Base-by-base conservation (phyloP, 179 eudicot genomes). In the Vitellaria paradoxa region DNA sequence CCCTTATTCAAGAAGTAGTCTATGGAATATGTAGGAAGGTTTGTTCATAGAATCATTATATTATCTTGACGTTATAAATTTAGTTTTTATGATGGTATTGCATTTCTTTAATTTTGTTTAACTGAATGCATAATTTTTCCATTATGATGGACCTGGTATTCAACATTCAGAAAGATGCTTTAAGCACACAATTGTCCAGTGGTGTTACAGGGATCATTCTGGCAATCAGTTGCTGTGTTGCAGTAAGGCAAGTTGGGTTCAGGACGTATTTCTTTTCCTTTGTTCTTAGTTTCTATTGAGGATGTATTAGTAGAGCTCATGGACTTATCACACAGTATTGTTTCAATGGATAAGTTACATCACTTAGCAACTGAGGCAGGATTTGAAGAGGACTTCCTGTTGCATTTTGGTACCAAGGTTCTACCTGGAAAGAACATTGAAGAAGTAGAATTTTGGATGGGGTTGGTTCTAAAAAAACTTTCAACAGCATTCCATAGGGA, bases 1-100 rank as follows among this genome's bases (percentile, higher is more conserved):
- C 86, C 88, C 52, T 74, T 87, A 65, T 87, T 87, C 80, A 87
- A 87, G 81, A 85, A 87, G 77, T 87, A 88, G 90, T 85, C 84
- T 9, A 42, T 79, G 60, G 90, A 87, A 24, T 87, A 87, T 77
- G 87, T 88, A 49, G 85, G 90, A 81, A 87, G 90, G 90, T 86
- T 45, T 47, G 82, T 62, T n/a, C 18, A 40, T 78, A 26, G 50
- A 75, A 55, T 59, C 62, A 20, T 68, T 42, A 18, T 21, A 15
- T 65, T 40, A 23, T 21, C 1, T 49, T 18, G 7, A 66, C 21
- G 7, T 45, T 63, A 47, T 30, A 30, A 30, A 76, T 47, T 52
- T 65, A 15, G 24, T 17, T 68, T 65, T 56, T 68, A 47, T 49
- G 8, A 47, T 37, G 57, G 9, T 9, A 4, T 55, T 15, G n/a